Percentiles rank a stretch among this genome's conserved stretches.
These are phyloP conservation scores for Tolypocladium tundrense DNA, from an alignment of 2,329 filamentous ascomycete genomes.

Conservation along the genomic window DNA sequence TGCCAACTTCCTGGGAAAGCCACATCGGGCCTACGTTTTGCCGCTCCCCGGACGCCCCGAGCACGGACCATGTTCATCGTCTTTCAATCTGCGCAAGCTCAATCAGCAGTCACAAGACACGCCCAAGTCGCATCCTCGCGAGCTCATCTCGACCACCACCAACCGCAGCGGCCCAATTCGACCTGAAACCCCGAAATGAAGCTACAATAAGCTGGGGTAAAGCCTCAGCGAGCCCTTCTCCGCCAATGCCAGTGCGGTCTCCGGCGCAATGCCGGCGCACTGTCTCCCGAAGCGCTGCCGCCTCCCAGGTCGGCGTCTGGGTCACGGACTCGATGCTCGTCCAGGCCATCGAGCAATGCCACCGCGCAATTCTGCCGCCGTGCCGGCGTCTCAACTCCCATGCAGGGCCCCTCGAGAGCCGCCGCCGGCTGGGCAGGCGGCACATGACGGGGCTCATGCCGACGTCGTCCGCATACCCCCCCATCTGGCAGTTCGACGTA, in stretches of 20 bases:
- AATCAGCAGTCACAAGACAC: neutral
- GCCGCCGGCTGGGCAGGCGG: conserved; percentile 41
- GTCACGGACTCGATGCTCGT: conserved; percentile 21
- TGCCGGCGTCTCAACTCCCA: conserved; percentile 28
- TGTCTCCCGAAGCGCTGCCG: conserved; percentile 8
- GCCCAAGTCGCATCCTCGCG: neutral
- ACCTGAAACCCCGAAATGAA: neutral
- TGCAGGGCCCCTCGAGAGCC: conserved; percentile 44
- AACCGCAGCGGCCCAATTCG: neutral
- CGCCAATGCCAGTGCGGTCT: conserved; percentile 20
- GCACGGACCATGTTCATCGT: neutral
- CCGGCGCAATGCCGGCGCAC: conserved; percentile 15
- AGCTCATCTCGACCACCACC: neutral
- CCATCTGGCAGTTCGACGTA: conserved; percentile 36
- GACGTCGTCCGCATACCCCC: conserved; percentile 22
- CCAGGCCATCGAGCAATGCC: conserved; percentile 20
- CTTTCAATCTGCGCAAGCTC: neutral
- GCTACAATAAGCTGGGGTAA: neutral
- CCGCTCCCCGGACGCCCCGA: neutral
- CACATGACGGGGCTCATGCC: conserved; percentile 42
- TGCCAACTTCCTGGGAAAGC: neutral
- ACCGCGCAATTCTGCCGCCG: conserved; percentile 9
- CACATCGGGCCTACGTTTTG: neutral
- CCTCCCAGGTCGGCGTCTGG: conserved; percentile 16
- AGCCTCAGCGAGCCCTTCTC: neutral